Evolutionary conservation across 2,329 filamentous ascomycete genomes (phyloP), one percentile per base, ranked within the genome.

Genomic region (Pyrenophora seminiperda): DNA sequence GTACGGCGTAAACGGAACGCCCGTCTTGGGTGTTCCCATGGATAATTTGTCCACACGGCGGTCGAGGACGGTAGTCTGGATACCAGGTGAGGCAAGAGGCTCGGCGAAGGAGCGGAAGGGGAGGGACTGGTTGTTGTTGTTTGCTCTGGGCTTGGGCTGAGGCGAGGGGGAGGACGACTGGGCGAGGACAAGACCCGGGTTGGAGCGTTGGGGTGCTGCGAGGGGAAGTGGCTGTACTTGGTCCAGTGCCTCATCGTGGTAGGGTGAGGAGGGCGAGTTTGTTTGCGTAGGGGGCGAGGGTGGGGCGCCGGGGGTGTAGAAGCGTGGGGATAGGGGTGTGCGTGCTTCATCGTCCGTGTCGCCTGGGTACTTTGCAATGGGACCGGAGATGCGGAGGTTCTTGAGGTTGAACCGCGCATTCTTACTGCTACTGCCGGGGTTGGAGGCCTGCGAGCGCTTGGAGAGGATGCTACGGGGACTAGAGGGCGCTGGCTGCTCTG

Each of bases 1-100:
- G 71, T 92, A 92, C 1, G 89, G 89, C 17, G 88, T 89, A 2
- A 84, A 87, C 37, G 81, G 82, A 18, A 83, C 77, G 1, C 81
- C 83, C 0, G 78, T 80, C 15, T 74, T 72, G 0, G 85, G 84
- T 3, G 83, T 83, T 24, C 59, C 63, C 30, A 69, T 33, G 4
- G 51, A 41, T 1, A 75, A 56, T 41, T 66, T 62, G 10, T 72
- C 70, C 13, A 58, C 39, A 11, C 70, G 62, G 4, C 73, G 61
- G 50, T 76, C 74, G 0, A 79, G 62, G 17, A 76, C 75, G 0
- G 76, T 79, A 3, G 76, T 79, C 37, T 76, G 76, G 34, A 73
- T 59, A 48, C 73, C 59, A n/a, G 67, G 63, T 30, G 65, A 63
- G 14, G 51, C 51, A 32, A 70, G 56, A 7, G 63, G 59, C 15